Percentiles rank a stretch among this genome's conserved stretches.
phyloP scores from a whole-genome alignment of 2,329 filamentous ascomycete genomes.

The Phialophora tarda region DNA sequence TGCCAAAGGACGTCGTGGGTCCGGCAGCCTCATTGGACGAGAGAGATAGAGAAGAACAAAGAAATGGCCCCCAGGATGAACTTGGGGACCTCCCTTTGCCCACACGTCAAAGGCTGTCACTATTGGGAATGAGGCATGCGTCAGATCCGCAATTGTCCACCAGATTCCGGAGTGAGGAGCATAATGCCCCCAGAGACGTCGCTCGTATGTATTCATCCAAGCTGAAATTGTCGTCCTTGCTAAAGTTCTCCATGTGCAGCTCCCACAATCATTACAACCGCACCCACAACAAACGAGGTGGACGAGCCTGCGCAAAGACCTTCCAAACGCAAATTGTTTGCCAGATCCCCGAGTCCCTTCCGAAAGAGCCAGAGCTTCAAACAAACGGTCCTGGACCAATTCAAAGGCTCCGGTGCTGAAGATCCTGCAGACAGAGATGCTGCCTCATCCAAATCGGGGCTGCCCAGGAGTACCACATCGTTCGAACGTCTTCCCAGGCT shows the following conservation, averaged over 20 bases:
- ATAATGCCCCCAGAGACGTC: constrained; percentile 49
- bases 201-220: constrained; percentile 40
- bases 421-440: constrained; percentile 11
- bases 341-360: constrained; percentile 31
- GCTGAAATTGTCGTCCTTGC: neutral
- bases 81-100: constrained; percentile 43
- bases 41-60: constrained; percentile 13
- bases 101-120: constrained; percentile 61
- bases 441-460: constrained; percentile 7
- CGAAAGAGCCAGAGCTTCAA: constrained; percentile 28
- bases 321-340: constrained; percentile 34
- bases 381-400: constrained; percentile 41
- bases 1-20: constrained; percentile 17
- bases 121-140: constrained; percentile 87
- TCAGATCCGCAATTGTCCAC: constrained; percentile 88
- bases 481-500: constrained; percentile 30
- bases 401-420: constrained; percentile 14
- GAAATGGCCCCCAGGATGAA: constrained; percentile 1
- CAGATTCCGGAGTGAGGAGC: constrained; percentile 69
- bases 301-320: constrained; percentile 49
- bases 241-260: constrained; percentile 43
- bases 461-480: constrained; percentile 24
- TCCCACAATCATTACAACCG: constrained; percentile 85
- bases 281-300: constrained; percentile 73
- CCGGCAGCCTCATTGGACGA: constrained; percentile 6